A percentile compares a stretch with the other conserved stretches of the same genome.
Evolutionary conservation across 257 asterid species (phyloP).

Genomic region (Solanum ahanhuiri): DNA sequence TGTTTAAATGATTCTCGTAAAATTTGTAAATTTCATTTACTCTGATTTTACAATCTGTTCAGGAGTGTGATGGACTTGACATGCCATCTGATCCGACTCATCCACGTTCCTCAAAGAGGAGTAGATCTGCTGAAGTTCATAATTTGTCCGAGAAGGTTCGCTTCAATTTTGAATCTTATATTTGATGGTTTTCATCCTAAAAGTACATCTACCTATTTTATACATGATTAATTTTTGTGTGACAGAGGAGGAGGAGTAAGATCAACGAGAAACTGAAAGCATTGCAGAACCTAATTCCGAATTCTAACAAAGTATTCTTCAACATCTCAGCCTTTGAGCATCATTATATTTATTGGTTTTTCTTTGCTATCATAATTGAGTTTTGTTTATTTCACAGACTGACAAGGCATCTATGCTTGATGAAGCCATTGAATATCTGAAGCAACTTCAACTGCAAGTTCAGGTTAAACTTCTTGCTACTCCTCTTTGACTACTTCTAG

Average conservation of each 20-base stretch:
- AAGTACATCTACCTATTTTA: slow-evolving; percentile 4
- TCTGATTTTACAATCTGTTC: background rate
- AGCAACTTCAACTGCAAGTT: slow-evolving; percentile 95
- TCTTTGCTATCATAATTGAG: background rate
- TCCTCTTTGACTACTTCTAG: background rate
- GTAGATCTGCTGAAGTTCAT: slow-evolving; percentile 91
- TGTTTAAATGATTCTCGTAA: background rate
- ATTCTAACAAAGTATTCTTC: slow-evolving; percentile 62
- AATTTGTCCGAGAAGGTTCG: slow-evolving; percentile 90
- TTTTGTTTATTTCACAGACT: slow-evolving; percentile 38
- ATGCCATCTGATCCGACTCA: slow-evolving; percentile 21
- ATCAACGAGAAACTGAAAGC: slow-evolving; percentile 95
- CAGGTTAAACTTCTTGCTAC: slow-evolving; percentile 50
- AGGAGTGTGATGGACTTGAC: slow-evolving; percentile 62
- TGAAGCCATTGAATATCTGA: slow-evolving; percentile 92
- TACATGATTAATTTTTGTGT: background rate
- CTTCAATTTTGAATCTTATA: background rate
- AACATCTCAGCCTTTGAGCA: background rate
- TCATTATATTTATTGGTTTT: background rate
- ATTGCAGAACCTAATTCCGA: slow-evolving; percentile 81
- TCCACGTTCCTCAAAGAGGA: slow-evolving; percentile 74
- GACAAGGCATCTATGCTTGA: slow-evolving; percentile 99
- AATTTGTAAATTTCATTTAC: background rate
- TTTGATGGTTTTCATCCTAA: background rate
- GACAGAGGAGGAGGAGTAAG: slow-evolving; percentile 93